Evolutionary conservation across 768 basidiomycete genomes (phyloP), one percentile per base, ranked within the genome.

Genomic region (Lactifluus pinguis): DNA sequence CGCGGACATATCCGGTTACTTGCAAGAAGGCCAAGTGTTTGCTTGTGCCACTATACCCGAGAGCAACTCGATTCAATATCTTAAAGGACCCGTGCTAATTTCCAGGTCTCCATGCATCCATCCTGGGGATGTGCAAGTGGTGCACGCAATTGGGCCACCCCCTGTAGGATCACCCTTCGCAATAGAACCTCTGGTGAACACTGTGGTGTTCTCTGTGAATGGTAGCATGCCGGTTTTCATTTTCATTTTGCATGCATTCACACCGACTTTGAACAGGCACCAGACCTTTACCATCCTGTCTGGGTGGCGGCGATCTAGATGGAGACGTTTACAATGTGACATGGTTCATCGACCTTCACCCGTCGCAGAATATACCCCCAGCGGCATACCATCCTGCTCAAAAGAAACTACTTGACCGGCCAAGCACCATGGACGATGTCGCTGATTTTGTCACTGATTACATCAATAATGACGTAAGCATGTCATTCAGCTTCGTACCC

Each of bases 251-350:
- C 9, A 15, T 34, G 42, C 30, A 17, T 21, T 15, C 41, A 61
- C n/a, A 47, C n/a, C 45, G 8, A 47, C 25, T 47, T 39, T 32
- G 29, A 39, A 52, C 36, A 86, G 86, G 85, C 7, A 55, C 69
- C 15, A 77, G 86, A 17, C 84, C 87, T 0, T 66, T 87, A 15
- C 80, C 84, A 0, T 82, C 83, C 3, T 83, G 75, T 59, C 75
- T 86, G 0, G 85, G 85, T 3, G 86, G 86, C 1, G 86, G 86
- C 0, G 87, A 88, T 67, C 72, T 87, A 10, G 86, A 89, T 67
- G 86, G 85, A 25, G 84, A 86, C 59, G 69, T 74, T 10, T 85
- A 82, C 60, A 83, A 82, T 58, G 62, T 84, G 0, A 76, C 61
- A 14, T 29, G 21, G 10, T 2, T 64, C n/a, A 6, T 32, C 14